Percentiles rank a stretch among this genome's conserved stretches.
phyloP scores from a whole-genome alignment of 2,329 filamentous ascomycete genomes.

The Neoarthrinium moseri region DNA sequence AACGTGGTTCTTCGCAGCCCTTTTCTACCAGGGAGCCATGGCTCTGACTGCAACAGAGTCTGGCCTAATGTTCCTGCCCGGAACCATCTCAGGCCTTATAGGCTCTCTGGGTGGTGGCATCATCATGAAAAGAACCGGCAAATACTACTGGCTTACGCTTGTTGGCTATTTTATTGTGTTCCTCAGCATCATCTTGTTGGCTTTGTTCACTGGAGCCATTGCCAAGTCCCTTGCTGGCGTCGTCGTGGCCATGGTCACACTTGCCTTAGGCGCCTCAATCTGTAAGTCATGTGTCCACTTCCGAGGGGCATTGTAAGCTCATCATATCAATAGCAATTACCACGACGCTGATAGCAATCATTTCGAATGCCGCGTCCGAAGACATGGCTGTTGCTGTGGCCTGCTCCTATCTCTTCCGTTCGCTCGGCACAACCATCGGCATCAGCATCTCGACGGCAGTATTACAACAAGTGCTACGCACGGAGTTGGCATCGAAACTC shows the following conservation, averaged over 20 bases:
- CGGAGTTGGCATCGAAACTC: slow-evolving; percentile 52
- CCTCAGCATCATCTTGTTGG: slow-evolving; percentile 53
- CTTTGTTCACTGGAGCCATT: slow-evolving; percentile 56
- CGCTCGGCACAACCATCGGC: slow-evolving; percentile 73
- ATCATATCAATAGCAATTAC: slow-evolving; percentile 64
- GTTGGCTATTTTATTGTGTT: slow-evolving; percentile 52
- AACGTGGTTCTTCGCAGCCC: slow-evolving; percentile 69
- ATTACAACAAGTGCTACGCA: slow-evolving; percentile 66
- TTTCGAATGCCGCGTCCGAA: slow-evolving; percentile 64
- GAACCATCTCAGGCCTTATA: slow-evolving; percentile 58
- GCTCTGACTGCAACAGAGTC: slow-evolving; percentile 62
- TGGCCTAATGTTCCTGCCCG: slow-evolving; percentile 66
- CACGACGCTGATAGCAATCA: slow-evolving; percentile 67
- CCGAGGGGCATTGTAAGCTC: slow-evolving; percentile 23
- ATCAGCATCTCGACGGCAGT: slow-evolving; percentile 70
- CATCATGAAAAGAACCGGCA: slow-evolving; percentile 68
- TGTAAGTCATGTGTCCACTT: slow-evolving; percentile 22
- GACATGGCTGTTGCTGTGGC: slow-evolving; percentile 77
- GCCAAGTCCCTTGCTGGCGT: slow-evolving; percentile 48
- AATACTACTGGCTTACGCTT: slow-evolving; percentile 69
- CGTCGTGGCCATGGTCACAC: slow-evolving; percentile 54
- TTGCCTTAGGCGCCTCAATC: slow-evolving; percentile 37
- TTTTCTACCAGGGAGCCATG: slow-evolving; percentile 75
- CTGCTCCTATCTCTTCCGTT: slow-evolving; percentile 79
- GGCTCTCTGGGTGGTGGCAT: slow-evolving; percentile 66